Evolutionary conservation across 768 basidiomycete genomes (phyloP), one percentile per base, ranked within the genome.

Genomic region (Candolleomyces aberdarensis): DNA sequence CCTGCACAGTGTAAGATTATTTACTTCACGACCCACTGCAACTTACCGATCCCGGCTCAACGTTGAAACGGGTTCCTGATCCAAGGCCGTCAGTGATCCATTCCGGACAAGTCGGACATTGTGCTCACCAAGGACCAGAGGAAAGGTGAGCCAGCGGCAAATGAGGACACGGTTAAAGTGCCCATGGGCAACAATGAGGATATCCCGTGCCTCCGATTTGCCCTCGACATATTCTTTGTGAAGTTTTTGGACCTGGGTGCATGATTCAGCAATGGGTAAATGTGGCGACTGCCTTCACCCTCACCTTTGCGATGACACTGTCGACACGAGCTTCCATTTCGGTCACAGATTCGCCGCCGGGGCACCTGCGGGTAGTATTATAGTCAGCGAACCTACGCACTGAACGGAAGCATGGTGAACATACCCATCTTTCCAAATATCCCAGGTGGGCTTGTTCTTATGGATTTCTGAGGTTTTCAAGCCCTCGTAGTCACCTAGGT

Each of bases 151-250:
- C 71, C 71, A 72, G n/a, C 71, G 66, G n/a, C 69, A 64, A 40
- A 72, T 72, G 26, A 70, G 64, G 40, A 70, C 71, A 53, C 71
- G 69, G 41, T 46, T 46, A 14, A 46, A 46, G 72, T 94, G 90
- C 0, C 91, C 94, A 72, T 98, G 96, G 0, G 94, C 92, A 62
- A 98, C 85, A 67, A 98, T 89, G 61, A 96, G 81, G 10, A 94
- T 88, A 66, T 97, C 94, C 20, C 90, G 83, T 20, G 83, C 81
- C 57, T 87, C 80, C 17, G 80, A 75, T 1, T 85, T 85, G 52
- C 88, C 83, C 65, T 92, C 89, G 50, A 83, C 77, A 71, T 89
- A 92, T 65, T 82, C 72, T 58, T 80, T 80, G 66, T 94, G 91
- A 68, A 89, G 84, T 67, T 89, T 85, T 11, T 85, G 85, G 60